Evolutionary conservation across 352 stramenopile genomes (phyloP).

Genomic region (Phytophthora citrophthora): DNA sequence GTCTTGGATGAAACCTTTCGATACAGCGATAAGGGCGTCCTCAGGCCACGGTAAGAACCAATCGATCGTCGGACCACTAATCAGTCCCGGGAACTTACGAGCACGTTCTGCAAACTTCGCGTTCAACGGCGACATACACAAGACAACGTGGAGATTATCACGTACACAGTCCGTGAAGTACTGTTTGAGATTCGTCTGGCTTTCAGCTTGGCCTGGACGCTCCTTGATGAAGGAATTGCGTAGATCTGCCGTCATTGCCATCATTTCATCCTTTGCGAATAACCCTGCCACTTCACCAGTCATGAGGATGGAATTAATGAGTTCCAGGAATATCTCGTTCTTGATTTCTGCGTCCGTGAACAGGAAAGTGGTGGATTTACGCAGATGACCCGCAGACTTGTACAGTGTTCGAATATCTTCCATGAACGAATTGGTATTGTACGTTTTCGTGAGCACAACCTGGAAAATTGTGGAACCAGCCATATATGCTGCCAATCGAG

Average conservation of each 20-base stretch:
- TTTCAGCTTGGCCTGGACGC: slow-evolving; percentile 94
- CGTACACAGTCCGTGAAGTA: slow-evolving; percentile 98
- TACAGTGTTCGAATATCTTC: slow-evolving; percentile 97
- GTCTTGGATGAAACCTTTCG: slow-evolving; percentile 96
- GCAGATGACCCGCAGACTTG: slow-evolving; percentile 96
- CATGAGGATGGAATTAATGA: slow-evolving; percentile 98
- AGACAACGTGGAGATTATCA: slow-evolving; percentile 98
- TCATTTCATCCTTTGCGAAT: slow-evolving; percentile 99
- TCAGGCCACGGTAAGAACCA: slow-evolving; percentile 99
- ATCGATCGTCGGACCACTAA: slow-evolving; percentile 98
- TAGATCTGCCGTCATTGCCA: slow-evolving; percentile 98
- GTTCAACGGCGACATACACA: slow-evolving; percentile 99
- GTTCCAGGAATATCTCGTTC: slow-evolving; percentile 98
- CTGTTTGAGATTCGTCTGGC: slow-evolving; percentile 96
- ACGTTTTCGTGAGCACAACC: slow-evolving; percentile 98
- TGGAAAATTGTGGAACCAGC: slow-evolving; percentile 97
- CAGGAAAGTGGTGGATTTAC: slow-evolving; percentile 97
- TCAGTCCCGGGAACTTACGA: slow-evolving; percentile 97
- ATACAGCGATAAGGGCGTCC: slow-evolving; percentile 97
- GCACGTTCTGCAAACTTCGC: slow-evolving; percentile 97
- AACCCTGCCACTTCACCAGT: slow-evolving; percentile 98
- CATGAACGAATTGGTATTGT: slow-evolving; percentile 97
- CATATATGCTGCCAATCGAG: slow-evolving; percentile 96
- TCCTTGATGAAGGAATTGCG: slow-evolving; percentile 95
- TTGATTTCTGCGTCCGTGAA: slow-evolving; percentile 99